Conservation (phyloP, 352 stramenopile species). For the Phytophthora fragariaefolia region DNA sequence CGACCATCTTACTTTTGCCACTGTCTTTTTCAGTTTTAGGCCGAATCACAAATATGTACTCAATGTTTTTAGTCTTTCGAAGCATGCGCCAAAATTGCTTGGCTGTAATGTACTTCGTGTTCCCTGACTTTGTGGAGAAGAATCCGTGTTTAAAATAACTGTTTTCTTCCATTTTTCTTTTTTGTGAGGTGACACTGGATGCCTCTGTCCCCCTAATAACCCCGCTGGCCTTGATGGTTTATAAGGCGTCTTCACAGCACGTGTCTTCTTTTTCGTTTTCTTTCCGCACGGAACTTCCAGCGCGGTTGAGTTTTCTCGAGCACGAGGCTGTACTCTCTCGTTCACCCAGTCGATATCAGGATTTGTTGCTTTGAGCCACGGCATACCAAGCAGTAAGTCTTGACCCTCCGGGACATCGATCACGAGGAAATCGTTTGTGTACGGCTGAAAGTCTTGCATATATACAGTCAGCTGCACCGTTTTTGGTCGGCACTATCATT, state of each 20-base stretch:
- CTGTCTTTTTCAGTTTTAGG: conserved; percentile 9
- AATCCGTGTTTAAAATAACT: conserved; percentile 6
- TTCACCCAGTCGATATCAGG: conserved; percentile 6
- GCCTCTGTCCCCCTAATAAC: neutral
- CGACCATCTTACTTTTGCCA: neutral
- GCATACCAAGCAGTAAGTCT: neutral
- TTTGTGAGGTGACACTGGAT: neutral
- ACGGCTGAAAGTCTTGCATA: conserved; percentile 16
- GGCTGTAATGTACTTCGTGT: conserved; percentile 6
- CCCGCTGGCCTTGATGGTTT: neutral
- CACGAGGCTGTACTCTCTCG: neutral
- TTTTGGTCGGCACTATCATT: conserved; percentile 7
- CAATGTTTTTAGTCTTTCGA: neutral
- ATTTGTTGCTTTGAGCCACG: neutral
- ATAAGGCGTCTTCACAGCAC: neutral
- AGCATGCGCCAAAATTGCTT: conserved; percentile 18
- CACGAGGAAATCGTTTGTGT: conserved; percentile 19
- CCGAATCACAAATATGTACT: conserved; percentile 11
- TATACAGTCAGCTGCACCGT: conserved; percentile 6
- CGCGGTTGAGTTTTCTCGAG: neutral
- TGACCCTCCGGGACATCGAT: conserved; percentile 11
- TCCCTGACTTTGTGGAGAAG: neutral
- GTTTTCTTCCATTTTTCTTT: neutral
- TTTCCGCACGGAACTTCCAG: neutral
- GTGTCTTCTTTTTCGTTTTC: neutral